A percentile compares a stretch with the other conserved stretches of the same genome.
phyloP scores from a whole-genome alignment of 148 eudicot species.

The Gaultheria prostrata region DNA sequence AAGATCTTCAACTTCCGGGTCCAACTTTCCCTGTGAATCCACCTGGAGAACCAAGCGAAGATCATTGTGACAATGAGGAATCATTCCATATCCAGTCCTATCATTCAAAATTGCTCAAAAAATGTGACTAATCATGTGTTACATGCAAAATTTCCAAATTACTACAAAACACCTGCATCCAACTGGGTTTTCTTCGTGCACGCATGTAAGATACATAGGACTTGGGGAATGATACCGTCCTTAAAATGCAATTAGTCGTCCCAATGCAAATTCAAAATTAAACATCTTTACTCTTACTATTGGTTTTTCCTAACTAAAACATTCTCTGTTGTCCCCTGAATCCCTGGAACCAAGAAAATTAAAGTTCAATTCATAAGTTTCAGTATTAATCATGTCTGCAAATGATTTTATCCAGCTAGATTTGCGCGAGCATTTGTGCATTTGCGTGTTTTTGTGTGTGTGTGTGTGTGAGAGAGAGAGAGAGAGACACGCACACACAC shows the following conservation, averaged over 20 bases:
- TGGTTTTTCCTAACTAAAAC: neutral
- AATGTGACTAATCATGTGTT: neutral
- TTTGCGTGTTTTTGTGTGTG: neutral
- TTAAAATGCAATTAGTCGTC: neutral
- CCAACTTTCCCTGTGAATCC: conserved; percentile 64
- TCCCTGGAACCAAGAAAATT: neutral
- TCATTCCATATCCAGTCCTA: neutral
- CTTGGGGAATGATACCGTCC: too few relatives aligned
- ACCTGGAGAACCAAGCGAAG: conserved; percentile 43
- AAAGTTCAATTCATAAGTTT: neutral
- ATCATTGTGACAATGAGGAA: neutral
- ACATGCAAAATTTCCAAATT: neutral
- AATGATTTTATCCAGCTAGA: neutral
- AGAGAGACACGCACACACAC: neutral
- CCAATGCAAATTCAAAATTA: neutral
- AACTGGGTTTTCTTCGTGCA: neutral
- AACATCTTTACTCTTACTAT: neutral
- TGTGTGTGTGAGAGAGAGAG: neutral
- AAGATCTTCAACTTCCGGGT: conserved; percentile 85
- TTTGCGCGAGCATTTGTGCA: neutral
- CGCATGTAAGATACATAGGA: neutral
- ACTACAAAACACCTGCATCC: neutral
- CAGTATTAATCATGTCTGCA: neutral
- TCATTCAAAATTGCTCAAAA: neutral
- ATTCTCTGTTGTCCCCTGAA: neutral